Conservation (phyloP, 2,329 filamentous ascomycete species). For the Colletotrichum tropicicola region DNA sequence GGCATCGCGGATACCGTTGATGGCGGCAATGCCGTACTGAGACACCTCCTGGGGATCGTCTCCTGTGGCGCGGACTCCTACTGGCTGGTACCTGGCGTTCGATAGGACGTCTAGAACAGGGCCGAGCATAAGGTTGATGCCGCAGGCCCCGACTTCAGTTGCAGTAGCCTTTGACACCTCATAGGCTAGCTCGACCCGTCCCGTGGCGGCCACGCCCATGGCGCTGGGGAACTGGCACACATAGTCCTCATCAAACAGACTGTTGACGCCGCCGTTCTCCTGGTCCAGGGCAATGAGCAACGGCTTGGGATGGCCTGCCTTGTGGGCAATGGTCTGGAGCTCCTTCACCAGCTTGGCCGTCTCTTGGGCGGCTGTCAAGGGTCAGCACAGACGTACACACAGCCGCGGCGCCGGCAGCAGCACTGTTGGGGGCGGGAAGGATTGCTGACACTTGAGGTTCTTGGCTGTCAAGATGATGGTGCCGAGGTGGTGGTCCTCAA, state of each 20-base stretch:
- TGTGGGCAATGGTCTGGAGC: slow-evolving; percentile 88
- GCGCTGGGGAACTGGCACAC: slow-evolving; percentile 97
- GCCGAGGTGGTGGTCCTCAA: slow-evolving; percentile 86
- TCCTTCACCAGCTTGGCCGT: slow-evolving; percentile 89
- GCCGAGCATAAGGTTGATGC: slow-evolving; percentile 94
- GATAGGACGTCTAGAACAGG: slow-evolving; percentile 94
- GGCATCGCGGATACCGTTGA: slow-evolving; percentile 92
- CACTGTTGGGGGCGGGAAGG: not conserved
- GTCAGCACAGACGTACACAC: not conserved
- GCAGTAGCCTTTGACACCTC: slow-evolving; percentile 93
- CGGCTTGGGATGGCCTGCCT: slow-evolving; percentile 89
- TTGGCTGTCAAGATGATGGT: slow-evolving; percentile 87
- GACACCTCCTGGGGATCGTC: slow-evolving; percentile 97
- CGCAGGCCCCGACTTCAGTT: slow-evolving; percentile 89
- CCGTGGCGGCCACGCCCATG: slow-evolving; percentile 95
- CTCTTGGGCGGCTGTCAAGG: slow-evolving; percentile 80
- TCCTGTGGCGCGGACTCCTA: slow-evolving; percentile 88
- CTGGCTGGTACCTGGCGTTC: slow-evolving; percentile 88
- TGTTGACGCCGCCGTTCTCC: slow-evolving; percentile 98
- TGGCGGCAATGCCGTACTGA: slow-evolving; percentile 87
- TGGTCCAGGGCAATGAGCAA: slow-evolving; percentile 93
- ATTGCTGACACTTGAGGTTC: slow-evolving; percentile 78
- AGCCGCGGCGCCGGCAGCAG: too few species aligned
- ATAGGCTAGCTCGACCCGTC: slow-evolving; percentile 84
- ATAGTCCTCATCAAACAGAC: slow-evolving; percentile 93